A percentile compares a stretch with the other conserved stretches of the same genome.
phyloP scores from a whole-genome alignment of 2,329 filamentous ascomycete species.

The Penicillium sp. region DNA sequence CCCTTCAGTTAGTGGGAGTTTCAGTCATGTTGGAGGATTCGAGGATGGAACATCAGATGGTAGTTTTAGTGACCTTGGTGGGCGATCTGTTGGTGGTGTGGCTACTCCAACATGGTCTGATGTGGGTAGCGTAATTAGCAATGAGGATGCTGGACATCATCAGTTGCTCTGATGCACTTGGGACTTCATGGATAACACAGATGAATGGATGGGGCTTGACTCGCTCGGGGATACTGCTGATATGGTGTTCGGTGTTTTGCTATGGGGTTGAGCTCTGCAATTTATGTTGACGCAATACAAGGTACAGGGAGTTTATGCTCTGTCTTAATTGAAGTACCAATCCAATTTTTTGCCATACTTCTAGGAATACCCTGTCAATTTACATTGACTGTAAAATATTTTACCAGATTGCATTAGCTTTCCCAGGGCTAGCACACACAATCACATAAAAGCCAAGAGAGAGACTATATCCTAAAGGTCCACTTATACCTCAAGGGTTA shows the following conservation, averaged over 20 bases:
- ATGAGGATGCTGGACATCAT: constrained; percentile 36
- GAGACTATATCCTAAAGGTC: too few species aligned
- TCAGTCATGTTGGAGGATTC: constrained; percentile 38
- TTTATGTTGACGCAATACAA: background rate
- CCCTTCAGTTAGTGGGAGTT: constrained; percentile 38
- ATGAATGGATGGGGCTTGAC: background rate
- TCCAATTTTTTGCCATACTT: background rate
- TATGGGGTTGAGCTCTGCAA: background rate
- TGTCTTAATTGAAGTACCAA: background rate
- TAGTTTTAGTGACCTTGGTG: constrained; percentile 40
- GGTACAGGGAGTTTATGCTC: background rate
- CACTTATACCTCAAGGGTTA: background rate
- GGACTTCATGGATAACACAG: background rate
- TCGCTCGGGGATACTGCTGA: background rate
- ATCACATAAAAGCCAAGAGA: too few species aligned
- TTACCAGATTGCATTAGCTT: too few species aligned
- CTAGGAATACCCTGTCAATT: too few species aligned
- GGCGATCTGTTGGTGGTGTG: constrained; percentile 29
- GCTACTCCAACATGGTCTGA: constrained; percentile 46
- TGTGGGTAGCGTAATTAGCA: constrained; percentile 45
- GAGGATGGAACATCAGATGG: constrained; percentile 37
- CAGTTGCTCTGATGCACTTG: constrained; percentile 16
- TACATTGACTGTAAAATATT: too few species aligned
- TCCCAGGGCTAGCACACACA: too few species aligned
- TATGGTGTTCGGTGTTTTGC: background rate